Conservation (phyloP, 257 asterid species). For the Schizonepeta tenuifolia region DNA sequence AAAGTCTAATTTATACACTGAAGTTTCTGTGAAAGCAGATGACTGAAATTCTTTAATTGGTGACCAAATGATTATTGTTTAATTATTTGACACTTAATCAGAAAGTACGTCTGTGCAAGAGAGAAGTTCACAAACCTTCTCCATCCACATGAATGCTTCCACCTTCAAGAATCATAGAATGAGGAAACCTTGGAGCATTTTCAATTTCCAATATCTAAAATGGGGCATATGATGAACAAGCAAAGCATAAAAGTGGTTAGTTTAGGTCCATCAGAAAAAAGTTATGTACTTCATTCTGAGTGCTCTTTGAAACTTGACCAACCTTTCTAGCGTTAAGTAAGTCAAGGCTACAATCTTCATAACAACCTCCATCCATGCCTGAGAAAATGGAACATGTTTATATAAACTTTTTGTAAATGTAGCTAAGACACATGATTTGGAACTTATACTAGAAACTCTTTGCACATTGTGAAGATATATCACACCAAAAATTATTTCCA, state of each 20-base stretch:
- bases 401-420: slow-evolving; percentile 15
- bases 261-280: slow-evolving; percentile 19
- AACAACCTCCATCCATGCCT: slow-evolving; percentile 86
- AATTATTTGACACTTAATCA: background rate
- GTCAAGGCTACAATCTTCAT: slow-evolving; percentile 80
- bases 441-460: slow-evolving; percentile 7
- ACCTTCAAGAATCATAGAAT: slow-evolving; percentile 88
- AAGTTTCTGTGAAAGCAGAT: slow-evolving; percentile 17
- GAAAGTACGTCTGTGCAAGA: background rate
- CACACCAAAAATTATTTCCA: slow-evolving; percentile 6
- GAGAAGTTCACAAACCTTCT: slow-evolving; percentile 58
- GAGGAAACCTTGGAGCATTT: slow-evolving; percentile 78
- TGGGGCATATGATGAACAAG: slow-evolving; percentile 6
- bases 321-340: slow-evolving; percentile 88
- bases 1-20: slow-evolving; percentile 6
- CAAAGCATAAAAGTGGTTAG: slow-evolving; percentile 26
- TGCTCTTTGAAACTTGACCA: slow-evolving; percentile 32
- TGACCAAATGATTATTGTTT: slow-evolving; percentile 16
- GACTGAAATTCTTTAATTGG: slow-evolving; percentile 10
- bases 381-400: slow-evolving; percentile 18
- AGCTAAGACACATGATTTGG: slow-evolving; percentile 15
- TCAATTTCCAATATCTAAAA: slow-evolving; percentile 74
- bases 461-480: slow-evolving; percentile 10
- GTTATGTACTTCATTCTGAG: slow-evolving; percentile 1
- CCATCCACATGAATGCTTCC: slow-evolving; percentile 99